Evolutionary conservation across 768 basidiomycete genomes (phyloP).

Genomic region (Hypholoma fasciculare): DNA sequence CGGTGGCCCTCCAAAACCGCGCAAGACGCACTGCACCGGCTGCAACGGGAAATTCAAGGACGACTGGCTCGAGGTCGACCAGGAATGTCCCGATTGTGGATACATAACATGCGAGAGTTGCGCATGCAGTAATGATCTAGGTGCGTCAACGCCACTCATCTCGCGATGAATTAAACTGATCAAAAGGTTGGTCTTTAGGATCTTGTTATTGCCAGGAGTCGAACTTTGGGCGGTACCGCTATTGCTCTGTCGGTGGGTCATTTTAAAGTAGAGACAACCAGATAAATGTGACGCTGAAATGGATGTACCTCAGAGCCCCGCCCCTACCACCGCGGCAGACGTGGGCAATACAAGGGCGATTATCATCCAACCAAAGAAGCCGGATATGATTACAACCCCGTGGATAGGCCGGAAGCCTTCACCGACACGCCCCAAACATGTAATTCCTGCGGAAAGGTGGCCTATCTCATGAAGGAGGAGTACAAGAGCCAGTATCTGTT

Average conservation of each 20-base stretch:
- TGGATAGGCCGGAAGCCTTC: slow-evolving; percentile 23
- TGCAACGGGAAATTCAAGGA: slow-evolving; percentile 26
- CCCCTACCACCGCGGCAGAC: slow-evolving; percentile 29
- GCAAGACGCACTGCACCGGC: slow-evolving; percentile 29
- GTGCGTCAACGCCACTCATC: slow-evolving; percentile 7
- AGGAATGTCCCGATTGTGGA: slow-evolving; percentile 32
- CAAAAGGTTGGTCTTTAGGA: slow-evolving; percentile 15
- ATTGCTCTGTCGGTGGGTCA: slow-evolving; percentile 26
- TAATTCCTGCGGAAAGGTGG: slow-evolving; percentile 29
- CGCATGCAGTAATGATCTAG: slow-evolving; percentile 24
- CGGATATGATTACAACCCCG: slow-evolving; percentile 8
- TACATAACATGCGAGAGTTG: slow-evolving; percentile 35
- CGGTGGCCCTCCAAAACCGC: slow-evolving; percentile 23
- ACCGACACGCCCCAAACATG: slow-evolving; percentile 27
- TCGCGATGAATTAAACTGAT: not conserved
- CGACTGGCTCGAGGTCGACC: slow-evolving; percentile 21
- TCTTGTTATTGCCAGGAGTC: slow-evolving; percentile 34
- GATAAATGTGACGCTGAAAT: not conserved
- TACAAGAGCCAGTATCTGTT: not conserved
- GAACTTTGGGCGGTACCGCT: slow-evolving; percentile 29
- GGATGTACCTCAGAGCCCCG: slow-evolving; percentile 20
- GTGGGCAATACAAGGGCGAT: slow-evolving; percentile 28
- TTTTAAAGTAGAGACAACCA: no score
- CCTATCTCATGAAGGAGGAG: slow-evolving; percentile 16
- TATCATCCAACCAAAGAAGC: slow-evolving; percentile 28